Percentiles rank a stretch among this genome's conserved stretches.
Conservation (phyloP, 768 basidiomycete genomes). For the Amyloporia xantha region DNA sequence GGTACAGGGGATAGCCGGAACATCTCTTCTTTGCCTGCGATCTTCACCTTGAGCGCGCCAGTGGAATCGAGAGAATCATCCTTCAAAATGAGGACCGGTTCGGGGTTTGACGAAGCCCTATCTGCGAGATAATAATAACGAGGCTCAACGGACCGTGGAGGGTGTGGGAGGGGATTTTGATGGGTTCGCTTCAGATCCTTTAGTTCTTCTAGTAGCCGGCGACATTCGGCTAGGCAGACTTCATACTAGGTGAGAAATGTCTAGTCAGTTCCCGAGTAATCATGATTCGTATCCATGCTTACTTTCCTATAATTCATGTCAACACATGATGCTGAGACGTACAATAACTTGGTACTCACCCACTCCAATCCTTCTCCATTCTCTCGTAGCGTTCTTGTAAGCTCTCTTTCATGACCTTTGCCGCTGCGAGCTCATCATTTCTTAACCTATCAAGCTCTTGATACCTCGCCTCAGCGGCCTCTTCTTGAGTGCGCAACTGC, state of each 20-base stretch:
- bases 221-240: slow-evolving; percentile 14
- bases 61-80: slow-evolving; percentile 10
- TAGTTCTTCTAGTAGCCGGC: slow-evolving; percentile 17
- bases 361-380: slow-evolving; percentile 36
- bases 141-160: slow-evolving; percentile 8
- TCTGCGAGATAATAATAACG: slow-evolving; percentile 15
- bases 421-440: slow-evolving; percentile 45
- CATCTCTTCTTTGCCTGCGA: slow-evolving; percentile 13
- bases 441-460: slow-evolving; percentile 34
- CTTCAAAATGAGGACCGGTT: slow-evolving; percentile 14
- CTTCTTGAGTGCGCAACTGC: slow-evolving; percentile 27
- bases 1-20: slow-evolving; percentile 23
- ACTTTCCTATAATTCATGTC: slow-evolving; percentile 20
- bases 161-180: slow-evolving; percentile 9
- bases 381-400: slow-evolving; percentile 46
- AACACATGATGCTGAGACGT: not conserved
- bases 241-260: slow-evolving; percentile 14
- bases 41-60: slow-evolving; percentile 9
- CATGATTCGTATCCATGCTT: slow-evolving; percentile 3
- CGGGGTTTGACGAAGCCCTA: slow-evolving; percentile 8
- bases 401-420: slow-evolving; percentile 44
- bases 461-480: too few relatives aligned
- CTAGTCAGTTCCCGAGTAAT: not conserved
- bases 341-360: slow-evolving; percentile 19
- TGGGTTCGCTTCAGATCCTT: slow-evolving; percentile 11